These are phyloP conservation scores for Mortierella hygrophila DNA, from an alignment of 192 early-diverging fungal species.

Conservation along the genomic window DNA sequence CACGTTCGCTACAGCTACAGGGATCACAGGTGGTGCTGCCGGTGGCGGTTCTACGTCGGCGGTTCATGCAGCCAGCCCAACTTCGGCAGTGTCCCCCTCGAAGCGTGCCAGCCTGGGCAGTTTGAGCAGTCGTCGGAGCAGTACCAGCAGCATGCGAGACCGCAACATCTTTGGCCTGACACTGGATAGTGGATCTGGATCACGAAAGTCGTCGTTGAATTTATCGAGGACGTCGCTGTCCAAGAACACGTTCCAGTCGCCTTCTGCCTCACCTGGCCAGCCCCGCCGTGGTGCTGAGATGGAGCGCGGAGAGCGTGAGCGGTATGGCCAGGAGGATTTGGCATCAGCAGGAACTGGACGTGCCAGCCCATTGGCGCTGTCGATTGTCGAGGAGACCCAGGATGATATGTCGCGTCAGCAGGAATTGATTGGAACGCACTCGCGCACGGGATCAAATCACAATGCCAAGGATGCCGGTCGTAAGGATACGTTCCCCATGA, in stretches of 20 bases:
- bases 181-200: constrained; percentile 41
- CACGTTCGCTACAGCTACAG: background rate
- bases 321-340: background rate
- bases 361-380: background rate
- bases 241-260: constrained; percentile 38
- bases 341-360: constrained; percentile 18
- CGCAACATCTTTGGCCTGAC: constrained; percentile 50
- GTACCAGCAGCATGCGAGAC: constrained; percentile 51
- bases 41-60: background rate
- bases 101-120: constrained; percentile 34
- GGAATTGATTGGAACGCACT: constrained; percentile 6
- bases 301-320: constrained; percentile 25
- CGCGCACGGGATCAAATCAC: constrained; percentile 16
- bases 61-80: background rate
- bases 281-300: constrained; percentile 45
- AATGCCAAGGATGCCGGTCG: constrained; percentile 1
- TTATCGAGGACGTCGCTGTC: constrained; percentile 18
- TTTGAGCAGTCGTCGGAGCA: constrained; percentile 36
- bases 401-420: constrained; percentile 4
- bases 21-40: background rate
- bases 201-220: constrained; percentile 46
- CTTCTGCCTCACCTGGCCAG: constrained; percentile 26
- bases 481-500: background rate
- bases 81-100: constrained; percentile 12
- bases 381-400: background rate